Conservation (phyloP, 768 basidiomycete genomes). For the Asterophora lycoperdoides region DNA sequence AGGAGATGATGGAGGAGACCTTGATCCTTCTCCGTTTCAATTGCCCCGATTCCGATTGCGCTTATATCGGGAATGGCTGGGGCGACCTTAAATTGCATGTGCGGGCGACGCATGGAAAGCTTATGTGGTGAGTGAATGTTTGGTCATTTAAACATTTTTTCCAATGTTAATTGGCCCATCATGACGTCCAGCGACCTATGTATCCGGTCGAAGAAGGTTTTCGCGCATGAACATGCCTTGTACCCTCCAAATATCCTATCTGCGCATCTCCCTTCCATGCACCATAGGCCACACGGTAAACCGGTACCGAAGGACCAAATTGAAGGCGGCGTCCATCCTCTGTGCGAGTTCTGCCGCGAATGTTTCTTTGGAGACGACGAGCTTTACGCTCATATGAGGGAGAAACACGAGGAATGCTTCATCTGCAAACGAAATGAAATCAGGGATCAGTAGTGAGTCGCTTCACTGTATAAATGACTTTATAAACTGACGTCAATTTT, state of each 20-base stretch:
- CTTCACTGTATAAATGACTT: background rate
- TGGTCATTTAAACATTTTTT: background rate
- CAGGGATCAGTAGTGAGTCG: constrained; percentile 79
- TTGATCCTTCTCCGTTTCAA: constrained; percentile 90
- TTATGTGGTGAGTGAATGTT: constrained; percentile 66
- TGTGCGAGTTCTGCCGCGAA: constrained; percentile 88
- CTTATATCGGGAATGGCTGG: constrained; percentile 85
- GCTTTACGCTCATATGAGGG: constrained; percentile 89
- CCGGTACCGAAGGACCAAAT: constrained; percentile 46
- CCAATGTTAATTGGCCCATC: background rate
- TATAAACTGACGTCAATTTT: background rate
- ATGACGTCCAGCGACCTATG: constrained; percentile 71
- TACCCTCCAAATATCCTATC: constrained; percentile 63
- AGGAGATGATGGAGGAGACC: constrained; percentile 94
- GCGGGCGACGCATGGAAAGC: constrained; percentile 64
- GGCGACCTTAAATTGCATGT: constrained; percentile 84
- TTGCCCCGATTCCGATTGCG: constrained; percentile 82
- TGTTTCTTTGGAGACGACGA: constrained; percentile 94
- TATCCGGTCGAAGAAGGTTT: constrained; percentile 86
- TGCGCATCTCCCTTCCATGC: constrained; percentile 74
- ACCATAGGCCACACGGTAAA: constrained; percentile 36
- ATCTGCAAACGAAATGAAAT: constrained; percentile 82
- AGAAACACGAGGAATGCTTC: constrained; percentile 94
- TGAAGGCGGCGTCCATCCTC: constrained; percentile 71
- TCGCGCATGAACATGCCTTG: constrained; percentile 89